These are phyloP conservation scores for Erythrobasidium hasegawianum DNA, from an alignment of 1,284 basidiomycete species.

Conservation along the genomic window DNA sequence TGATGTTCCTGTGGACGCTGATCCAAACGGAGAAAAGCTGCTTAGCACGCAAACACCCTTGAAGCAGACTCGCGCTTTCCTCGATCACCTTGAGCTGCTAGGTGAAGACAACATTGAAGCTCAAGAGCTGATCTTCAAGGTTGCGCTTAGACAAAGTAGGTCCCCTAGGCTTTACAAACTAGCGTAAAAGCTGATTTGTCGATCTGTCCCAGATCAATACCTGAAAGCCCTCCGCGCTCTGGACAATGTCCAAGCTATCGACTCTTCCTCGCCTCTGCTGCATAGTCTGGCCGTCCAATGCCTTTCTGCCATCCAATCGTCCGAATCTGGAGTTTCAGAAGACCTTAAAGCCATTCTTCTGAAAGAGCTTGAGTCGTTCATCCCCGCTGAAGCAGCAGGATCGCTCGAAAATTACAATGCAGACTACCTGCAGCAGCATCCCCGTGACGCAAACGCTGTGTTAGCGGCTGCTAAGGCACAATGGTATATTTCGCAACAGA, in stretches of 20 bases:
- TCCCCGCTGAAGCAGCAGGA: slow-evolving; percentile 54
- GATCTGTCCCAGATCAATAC: slow-evolving; percentile 72
- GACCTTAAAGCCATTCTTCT: slow-evolving; percentile 48
- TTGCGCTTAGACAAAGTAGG: slow-evolving; percentile 71
- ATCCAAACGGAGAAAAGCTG: slow-evolving; percentile 73
- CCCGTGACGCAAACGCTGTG: slow-evolving; percentile 56
- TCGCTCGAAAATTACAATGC: slow-evolving; percentile 66
- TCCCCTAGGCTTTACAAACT: slow-evolving; percentile 34
- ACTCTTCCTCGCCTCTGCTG: slow-evolving; percentile 62
- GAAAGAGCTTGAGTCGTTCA: slow-evolving; percentile 54
- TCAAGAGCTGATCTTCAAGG: slow-evolving; percentile 74
- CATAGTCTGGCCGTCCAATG: slow-evolving; percentile 69
- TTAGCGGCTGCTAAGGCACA: slow-evolving; percentile 62
- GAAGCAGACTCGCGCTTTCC: slow-evolving; percentile 68
- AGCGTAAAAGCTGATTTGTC: neutral
- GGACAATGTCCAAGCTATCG: slow-evolving; percentile 58
- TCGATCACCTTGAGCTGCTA: slow-evolving; percentile 63
- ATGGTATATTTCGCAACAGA: slow-evolving; percentile 54
- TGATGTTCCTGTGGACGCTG: slow-evolving; percentile 58
- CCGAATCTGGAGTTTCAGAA: slow-evolving; percentile 42
- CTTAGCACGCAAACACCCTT: slow-evolving; percentile 65
- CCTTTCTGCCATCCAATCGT: slow-evolving; percentile 47
- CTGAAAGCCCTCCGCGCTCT: slow-evolving; percentile 73
- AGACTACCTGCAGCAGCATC: slow-evolving; percentile 65
- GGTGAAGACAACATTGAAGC: slow-evolving; percentile 60